Evolutionary conservation across 2,329 filamentous ascomycete genomes (phyloP).

Genomic region (Phyllosticta citrichinensis): DNA sequence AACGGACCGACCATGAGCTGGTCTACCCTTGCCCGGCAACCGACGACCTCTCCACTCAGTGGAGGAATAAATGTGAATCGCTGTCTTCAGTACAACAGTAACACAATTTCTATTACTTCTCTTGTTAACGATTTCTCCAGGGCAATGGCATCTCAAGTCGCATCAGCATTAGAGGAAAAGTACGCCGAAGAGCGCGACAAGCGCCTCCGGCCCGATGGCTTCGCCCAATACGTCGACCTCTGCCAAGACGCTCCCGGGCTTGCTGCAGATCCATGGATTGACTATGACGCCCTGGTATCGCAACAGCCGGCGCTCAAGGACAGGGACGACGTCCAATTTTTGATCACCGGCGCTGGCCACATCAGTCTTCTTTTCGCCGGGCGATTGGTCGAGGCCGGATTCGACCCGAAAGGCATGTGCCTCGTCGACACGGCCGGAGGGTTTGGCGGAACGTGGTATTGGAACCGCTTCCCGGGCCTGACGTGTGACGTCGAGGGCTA

Average conservation of each 20-base stretch:
- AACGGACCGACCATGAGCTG: not conserved
- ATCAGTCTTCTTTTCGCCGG: conserved; percentile 35
- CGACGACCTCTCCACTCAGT: not conserved
- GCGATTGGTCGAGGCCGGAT: conserved; percentile 29
- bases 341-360: conserved; percentile 37
- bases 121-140: not conserved
- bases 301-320: not conserved
- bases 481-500: conserved; percentile 11
- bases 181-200: conserved; percentile 2
- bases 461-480: conserved; percentile 22
- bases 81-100: not conserved
- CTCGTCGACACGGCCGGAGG: conserved; percentile 16
- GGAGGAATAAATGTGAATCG: not conserved
- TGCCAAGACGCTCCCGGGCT: conserved; percentile 16
- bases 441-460: conserved; percentile 21
- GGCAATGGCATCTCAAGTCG: not conserved
- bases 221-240: conserved; percentile 16
- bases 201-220: not conserved
- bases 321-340: conserved; percentile 13
- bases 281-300: conserved; percentile 5
- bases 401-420: conserved; percentile 25
- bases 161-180: not conserved
- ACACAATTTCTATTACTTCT: not conserved
- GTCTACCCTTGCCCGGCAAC: not conserved
- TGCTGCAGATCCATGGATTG: conserved; percentile 21